These are phyloP conservation scores for Perilla frutescens DNA, from an alignment of 257 asterid species.

Conservation along the genomic window DNA sequence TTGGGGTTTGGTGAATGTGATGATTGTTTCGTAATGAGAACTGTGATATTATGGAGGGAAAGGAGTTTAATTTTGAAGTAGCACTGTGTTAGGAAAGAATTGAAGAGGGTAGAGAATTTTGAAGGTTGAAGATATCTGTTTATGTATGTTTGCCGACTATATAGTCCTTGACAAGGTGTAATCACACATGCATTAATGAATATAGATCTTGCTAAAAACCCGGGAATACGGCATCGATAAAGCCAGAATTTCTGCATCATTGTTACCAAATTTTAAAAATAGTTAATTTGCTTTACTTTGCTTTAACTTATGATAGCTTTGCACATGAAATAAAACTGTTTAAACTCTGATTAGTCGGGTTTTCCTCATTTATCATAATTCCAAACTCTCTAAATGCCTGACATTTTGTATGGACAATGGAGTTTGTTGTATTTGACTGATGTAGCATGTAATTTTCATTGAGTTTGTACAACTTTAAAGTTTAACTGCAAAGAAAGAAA, in stretches of 20 bases:
- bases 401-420: not conserved
- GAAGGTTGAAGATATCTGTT: conserved; percentile 16
- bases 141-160: conserved; percentile 10
- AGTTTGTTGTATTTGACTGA: not conserved
- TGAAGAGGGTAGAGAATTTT: conserved; percentile 9
- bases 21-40: not conserved
- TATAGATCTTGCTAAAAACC: conserved; percentile 9
- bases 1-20: conserved; percentile 18
- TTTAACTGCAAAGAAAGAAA: not conserved
- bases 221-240: not conserved
- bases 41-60: conserved; percentile 22
- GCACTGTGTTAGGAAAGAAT: not conserved
- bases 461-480: conserved; percentile 8
- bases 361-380: too few species aligned
- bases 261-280: too few species aligned
- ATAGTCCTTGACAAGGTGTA: conserved; percentile 14
- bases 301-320: too few species aligned
- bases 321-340: too few species aligned
- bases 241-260: not conserved
- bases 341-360: too few species aligned
- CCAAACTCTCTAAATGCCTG: too few species aligned
- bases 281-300: too few species aligned
- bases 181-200: conserved; percentile 15
- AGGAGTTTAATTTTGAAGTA: conserved; percentile 16
- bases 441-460: not conserved